These are phyloP conservation scores for Cubamyces sp. DNA, from an alignment of 768 basidiomycete species.

Conservation along the genomic window DNA sequence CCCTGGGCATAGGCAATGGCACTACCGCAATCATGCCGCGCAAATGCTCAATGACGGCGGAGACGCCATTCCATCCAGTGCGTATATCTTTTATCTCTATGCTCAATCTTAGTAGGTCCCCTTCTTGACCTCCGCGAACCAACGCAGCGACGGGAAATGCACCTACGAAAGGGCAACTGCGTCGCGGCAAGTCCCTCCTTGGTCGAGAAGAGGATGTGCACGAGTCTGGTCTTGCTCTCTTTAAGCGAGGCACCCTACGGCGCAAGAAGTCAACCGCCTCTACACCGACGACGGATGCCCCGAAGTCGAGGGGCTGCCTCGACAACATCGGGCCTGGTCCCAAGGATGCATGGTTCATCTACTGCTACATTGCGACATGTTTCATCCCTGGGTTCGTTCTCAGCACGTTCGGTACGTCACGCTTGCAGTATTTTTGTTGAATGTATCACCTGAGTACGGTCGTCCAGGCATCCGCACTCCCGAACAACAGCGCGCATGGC, in stretches of 20 bases:
- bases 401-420: constrained; percentile 70
- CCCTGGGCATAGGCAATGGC: constrained; percentile 91
- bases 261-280: constrained; percentile 61
- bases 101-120: constrained; percentile 1
- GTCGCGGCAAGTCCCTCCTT: constrained; percentile 88
- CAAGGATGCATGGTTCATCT: constrained; percentile 93
- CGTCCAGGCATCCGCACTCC: constrained; percentile 81
- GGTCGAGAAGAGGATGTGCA: constrained; percentile 89
- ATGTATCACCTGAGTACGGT: not conserved
- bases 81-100: constrained; percentile 40
- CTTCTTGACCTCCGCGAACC: constrained; percentile 20
- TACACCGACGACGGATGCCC: constrained; percentile 39
- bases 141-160: constrained; percentile 75
- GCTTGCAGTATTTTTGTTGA: not conserved
- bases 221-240: constrained; percentile 90
- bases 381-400: constrained; percentile 83
- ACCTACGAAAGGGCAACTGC: constrained; percentile 60
- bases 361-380: constrained; percentile 83
- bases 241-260: constrained; percentile 83
- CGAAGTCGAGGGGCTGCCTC: constrained; percentile 55
- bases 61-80: constrained; percentile 83
- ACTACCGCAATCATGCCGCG: constrained; percentile 88
- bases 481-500: constrained; percentile 95
- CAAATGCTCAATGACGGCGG: constrained; percentile 72
- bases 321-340: constrained; percentile 84